Conservation (phyloP, 441 rosid genomes). For the Macaranga tanarius region DNA sequence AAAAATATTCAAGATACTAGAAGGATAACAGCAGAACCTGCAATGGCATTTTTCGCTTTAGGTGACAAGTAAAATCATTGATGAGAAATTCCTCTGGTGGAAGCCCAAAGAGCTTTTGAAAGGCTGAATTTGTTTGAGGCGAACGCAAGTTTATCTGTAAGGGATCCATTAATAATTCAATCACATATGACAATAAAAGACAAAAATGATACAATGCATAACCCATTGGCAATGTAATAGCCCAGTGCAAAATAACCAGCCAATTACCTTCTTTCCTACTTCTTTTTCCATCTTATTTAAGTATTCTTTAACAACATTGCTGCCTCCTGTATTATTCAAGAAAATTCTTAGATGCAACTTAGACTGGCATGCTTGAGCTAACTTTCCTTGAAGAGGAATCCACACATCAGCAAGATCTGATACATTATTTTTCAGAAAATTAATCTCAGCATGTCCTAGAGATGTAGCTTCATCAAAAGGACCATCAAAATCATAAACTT, state of each 20-base stretch:
- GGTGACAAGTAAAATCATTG: slow-evolving; percentile 96
- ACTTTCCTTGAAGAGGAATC: slow-evolving; percentile 84
- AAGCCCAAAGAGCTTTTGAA: slow-evolving; percentile 93
- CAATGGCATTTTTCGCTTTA: slow-evolving; percentile 85
- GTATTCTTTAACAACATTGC: slow-evolving; percentile 77
- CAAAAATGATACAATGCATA: slow-evolving; percentile 7
- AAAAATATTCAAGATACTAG: slow-evolving; percentile 14
- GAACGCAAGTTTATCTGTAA: slow-evolving; percentile 84
- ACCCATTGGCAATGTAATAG: slow-evolving; percentile 6
- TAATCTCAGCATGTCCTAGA: slow-evolving; percentile 79
- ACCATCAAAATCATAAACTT: slow-evolving; percentile 92
- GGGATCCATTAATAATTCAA: slow-evolving; percentile 14
- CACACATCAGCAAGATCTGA: slow-evolving; percentile 89
- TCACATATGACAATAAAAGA: slow-evolving; percentile 16
- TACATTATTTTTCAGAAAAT: slow-evolving; percentile 79
- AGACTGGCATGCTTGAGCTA: slow-evolving; percentile 93
- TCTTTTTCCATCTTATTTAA: slow-evolving; percentile 96
- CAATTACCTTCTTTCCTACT: slow-evolving; percentile 87
- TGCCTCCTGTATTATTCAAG: slow-evolving; percentile 85
- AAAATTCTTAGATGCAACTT: slow-evolving; percentile 84
- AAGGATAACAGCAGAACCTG: slow-evolving; percentile 54
- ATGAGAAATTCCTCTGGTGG: slow-evolving; percentile 96
- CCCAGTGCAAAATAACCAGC: slow-evolving; percentile 20
- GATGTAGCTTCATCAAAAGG: slow-evolving; percentile 89
- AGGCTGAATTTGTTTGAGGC: slow-evolving; percentile 95